Percentiles rank a stretch among this genome's conserved stretches.
Evolutionary conservation across 177 flowering plant species (phyloP).

Genomic region (Vitis hybrid): DNA sequence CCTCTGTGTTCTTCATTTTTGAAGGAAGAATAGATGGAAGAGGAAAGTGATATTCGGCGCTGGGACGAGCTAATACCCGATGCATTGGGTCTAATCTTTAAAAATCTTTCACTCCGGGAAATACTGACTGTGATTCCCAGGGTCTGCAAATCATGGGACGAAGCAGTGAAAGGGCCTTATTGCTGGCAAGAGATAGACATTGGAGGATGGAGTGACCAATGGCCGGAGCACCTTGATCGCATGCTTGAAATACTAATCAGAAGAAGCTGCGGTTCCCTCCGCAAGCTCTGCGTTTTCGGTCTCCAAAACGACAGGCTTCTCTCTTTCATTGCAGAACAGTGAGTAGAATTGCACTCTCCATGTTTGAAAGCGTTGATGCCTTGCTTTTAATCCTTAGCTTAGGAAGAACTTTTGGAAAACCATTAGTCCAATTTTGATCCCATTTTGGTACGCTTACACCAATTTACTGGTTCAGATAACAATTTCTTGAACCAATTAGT

Average conservation of each 20-base stretch:
- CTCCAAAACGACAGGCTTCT: slow-evolving; percentile 33
- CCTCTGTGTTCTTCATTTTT: not conserved
- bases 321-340: slow-evolving; percentile 71
- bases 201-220: slow-evolving; percentile 60
- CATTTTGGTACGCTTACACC: slow-evolving; percentile 1
- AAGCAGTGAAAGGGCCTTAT: slow-evolving; percentile 67
- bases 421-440: not conserved
- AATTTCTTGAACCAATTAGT: not conserved
- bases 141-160: slow-evolving; percentile 78
- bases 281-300: slow-evolving; percentile 56
- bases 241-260: slow-evolving; percentile 61
- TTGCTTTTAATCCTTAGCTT: not conserved
- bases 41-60: slow-evolving; percentile 31
- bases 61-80: slow-evolving; percentile 91
- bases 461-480: not conserved
- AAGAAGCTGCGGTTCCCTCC: slow-evolving; percentile 64
- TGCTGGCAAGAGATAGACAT: slow-evolving; percentile 95
- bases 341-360: slow-evolving; percentile 23
- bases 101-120: slow-evolving; percentile 62
- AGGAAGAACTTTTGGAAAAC: not conserved
- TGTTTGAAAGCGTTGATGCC: too few species aligned
- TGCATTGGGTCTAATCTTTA: slow-evolving; percentile 74
- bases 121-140: slow-evolving; percentile 63
- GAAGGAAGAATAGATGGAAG: slow-evolving; percentile 43
- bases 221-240: slow-evolving; percentile 45